Percentiles rank a stretch among this genome's conserved stretches.
These are phyloP conservation scores for Angomonas deanei DNA, from an alignment of 208 protist species.

Conservation along the genomic window DNA sequence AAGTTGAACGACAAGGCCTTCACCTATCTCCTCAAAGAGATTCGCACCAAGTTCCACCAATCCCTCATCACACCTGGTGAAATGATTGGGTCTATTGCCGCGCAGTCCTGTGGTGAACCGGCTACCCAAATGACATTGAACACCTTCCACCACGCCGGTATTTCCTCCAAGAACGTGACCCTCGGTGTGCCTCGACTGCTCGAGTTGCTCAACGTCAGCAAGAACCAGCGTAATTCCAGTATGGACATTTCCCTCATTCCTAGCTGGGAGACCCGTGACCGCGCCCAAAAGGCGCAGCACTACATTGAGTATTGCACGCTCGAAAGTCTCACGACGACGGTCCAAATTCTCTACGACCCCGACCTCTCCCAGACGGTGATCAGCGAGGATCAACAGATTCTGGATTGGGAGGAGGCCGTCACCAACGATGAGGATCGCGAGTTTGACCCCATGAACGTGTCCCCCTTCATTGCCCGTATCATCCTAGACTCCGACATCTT, in stretches of 20 bases:
- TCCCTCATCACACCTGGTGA: constrained; percentile 95
- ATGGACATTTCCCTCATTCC: constrained; percentile 91
- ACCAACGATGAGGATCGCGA: constrained; percentile 47
- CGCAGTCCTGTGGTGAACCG: constrained; percentile 99
- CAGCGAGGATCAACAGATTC: constrained; percentile 88
- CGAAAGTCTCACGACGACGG: constrained; percentile 78
- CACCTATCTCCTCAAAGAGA: constrained; percentile 96
- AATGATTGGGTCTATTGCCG: constrained; percentile 98
- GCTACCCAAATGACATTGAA: constrained; percentile 99
- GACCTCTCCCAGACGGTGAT: constrained; percentile 91
- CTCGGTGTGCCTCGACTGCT: constrained; percentile 99
- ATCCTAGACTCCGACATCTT: constrained; percentile 91
- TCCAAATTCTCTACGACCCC: constrained; percentile 98
- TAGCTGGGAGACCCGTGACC: constrained; percentile 42
- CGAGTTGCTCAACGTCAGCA: constrained; percentile 99
- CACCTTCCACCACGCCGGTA: constrained; percentile 99
- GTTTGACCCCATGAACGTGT: constrained; percentile 34
- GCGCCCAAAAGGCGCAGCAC: constrained; percentile 87
- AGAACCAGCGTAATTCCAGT: constrained; percentile 94
- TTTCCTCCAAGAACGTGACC: constrained; percentile 99
- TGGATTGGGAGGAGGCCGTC: constrained; percentile 59
- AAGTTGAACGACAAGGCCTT: constrained; percentile 94
- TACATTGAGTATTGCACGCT: constrained; percentile 95
- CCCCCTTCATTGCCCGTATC: constrained; percentile 96
- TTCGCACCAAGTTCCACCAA: constrained; percentile 92